These are phyloP conservation scores for Metschnikowia picachoensis DNA, from an alignment of 805 yeast species.

Conservation along the genomic window DNA sequence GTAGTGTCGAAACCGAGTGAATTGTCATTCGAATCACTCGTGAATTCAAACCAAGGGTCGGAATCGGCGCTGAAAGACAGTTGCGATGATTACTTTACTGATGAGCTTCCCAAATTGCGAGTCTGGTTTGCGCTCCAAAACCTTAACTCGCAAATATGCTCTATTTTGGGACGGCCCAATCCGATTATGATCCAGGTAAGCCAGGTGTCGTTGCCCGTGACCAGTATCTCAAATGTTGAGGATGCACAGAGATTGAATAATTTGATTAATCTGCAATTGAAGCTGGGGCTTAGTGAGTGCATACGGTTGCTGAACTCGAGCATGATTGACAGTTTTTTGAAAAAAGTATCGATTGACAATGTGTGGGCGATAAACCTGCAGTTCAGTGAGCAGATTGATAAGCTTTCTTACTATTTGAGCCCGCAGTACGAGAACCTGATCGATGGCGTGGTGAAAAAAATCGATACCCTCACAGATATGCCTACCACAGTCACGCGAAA, in stretches of 20 bases:
- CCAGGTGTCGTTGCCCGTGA: constrained; percentile 24
- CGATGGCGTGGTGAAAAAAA: constrained; percentile 13
- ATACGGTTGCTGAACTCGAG: constrained; percentile 46
- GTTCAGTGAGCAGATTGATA: constrained; percentile 41
- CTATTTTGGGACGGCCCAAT: constrained; percentile 51
- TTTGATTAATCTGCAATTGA: constrained; percentile 32
- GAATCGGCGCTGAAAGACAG: constrained; percentile 1
- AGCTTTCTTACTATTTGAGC: constrained; percentile 26
- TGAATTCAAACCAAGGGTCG: background rate
- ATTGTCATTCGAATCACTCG: background rate
- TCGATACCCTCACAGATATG: constrained; percentile 19
- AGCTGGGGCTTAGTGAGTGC: constrained; percentile 48
- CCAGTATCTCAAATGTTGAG: constrained; percentile 12
- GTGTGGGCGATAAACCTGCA: constrained; percentile 37
- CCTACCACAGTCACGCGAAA: constrained; percentile 24
- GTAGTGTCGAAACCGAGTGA: constrained; percentile 30
- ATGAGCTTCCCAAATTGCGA: constrained; percentile 35
- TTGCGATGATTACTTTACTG: constrained; percentile 18
- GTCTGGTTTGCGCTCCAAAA: constrained; percentile 50
- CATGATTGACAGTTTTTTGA: constrained; percentile 49
- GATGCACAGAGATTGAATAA: constrained; percentile 4
- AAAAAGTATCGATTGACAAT: constrained; percentile 40
- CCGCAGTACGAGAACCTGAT: constrained; percentile 14
- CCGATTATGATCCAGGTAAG: constrained; percentile 43
- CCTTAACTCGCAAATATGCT: constrained; percentile 46